Evolutionary conservation across 225 moss, liverwort and hornwort genomes (phyloP).

Genomic region (Anthoceros angustus): DNA sequence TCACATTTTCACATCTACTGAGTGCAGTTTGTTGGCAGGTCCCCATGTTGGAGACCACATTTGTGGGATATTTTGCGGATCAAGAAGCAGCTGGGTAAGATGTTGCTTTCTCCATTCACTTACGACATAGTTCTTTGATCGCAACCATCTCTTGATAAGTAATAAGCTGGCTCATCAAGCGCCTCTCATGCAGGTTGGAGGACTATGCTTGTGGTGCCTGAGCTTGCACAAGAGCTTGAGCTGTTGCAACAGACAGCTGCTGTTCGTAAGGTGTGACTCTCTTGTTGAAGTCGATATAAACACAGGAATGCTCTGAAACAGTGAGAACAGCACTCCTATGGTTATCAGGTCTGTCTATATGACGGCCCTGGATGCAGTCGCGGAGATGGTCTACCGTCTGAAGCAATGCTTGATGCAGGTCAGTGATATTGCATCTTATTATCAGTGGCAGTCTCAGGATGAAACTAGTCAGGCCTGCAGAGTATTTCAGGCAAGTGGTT

Average conservation of each 20-base stretch:
- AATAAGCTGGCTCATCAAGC: background rate
- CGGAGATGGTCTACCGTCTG: no score
- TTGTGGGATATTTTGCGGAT: slow-evolving; percentile 72
- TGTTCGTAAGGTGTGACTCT: slow-evolving; percentile 41
- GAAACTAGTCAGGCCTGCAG: slow-evolving; percentile 38
- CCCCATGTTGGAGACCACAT: slow-evolving; percentile 90
- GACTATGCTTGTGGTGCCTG: slow-evolving; percentile 91
- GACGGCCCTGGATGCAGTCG: background rate
- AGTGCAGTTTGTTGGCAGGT: slow-evolving; percentile 29
- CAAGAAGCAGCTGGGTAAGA: slow-evolving; percentile 95
- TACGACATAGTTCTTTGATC: background rate
- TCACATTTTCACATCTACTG: background rate
- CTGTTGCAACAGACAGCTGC: slow-evolving; percentile 41
- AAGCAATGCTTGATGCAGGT: slow-evolving; percentile 30
- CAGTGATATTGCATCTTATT: slow-evolving; percentile 19
- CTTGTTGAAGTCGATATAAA: slow-evolving; percentile 65
- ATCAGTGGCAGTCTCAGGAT: slow-evolving; percentile 14
- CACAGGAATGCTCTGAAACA: slow-evolving; percentile 71
- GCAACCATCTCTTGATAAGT: no score
- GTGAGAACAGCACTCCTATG: slow-evolving; percentile 79
- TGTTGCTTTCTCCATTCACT: background rate
- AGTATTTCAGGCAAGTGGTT: slow-evolving; percentile 61
- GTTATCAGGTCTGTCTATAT: slow-evolving; percentile 43
- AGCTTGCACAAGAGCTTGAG: slow-evolving; percentile 61
- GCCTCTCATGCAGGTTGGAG: slow-evolving; percentile 49